Percentiles rank a stretch among this genome's conserved stretches.
Evolutionary conservation across 306 rosid species (phyloP).

Genomic region (Acacia confusa): DNA sequence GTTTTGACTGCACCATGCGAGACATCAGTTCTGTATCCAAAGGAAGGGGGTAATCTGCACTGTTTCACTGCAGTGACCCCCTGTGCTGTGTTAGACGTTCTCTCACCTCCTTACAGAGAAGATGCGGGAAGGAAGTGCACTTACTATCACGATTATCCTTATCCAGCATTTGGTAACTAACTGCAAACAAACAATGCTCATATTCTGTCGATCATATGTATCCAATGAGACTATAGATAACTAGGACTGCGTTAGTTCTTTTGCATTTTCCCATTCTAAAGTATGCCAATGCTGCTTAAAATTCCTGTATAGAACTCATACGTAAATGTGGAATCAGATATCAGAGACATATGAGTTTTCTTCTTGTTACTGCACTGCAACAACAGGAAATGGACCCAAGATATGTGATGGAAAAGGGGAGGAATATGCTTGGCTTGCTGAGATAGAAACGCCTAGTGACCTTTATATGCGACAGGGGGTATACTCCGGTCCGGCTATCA

Average conservation of each 20-base stretch:
- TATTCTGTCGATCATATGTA: neutral
- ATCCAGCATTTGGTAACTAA: slow-evolving; percentile 67
- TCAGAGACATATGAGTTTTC: slow-evolving; percentile 19
- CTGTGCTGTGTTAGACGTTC: slow-evolving; percentile 87
- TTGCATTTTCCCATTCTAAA: neutral
- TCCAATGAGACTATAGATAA: neutral
- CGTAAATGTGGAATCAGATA: neutral
- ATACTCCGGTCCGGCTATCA: slow-evolving; percentile 76
- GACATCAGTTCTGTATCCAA: slow-evolving; percentile 78
- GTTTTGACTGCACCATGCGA: slow-evolving; percentile 72
- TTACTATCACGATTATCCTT: slow-evolving; percentile 80
- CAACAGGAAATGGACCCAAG: slow-evolving; percentile 42
- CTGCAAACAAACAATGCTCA: neutral
- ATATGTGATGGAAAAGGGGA: slow-evolving; percentile 55
- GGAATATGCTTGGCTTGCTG: slow-evolving; percentile 89
- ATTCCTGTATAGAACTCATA: neutral
- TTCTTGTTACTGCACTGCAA: slow-evolving; percentile 38
- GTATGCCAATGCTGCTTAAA: neutral
- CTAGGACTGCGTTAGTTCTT: slow-evolving; percentile 1
- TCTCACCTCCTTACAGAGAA: slow-evolving; percentile 81
- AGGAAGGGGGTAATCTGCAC: slow-evolving; percentile 82
- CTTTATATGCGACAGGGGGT: slow-evolving; percentile 75
- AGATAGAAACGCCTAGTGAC: slow-evolving; percentile 63
- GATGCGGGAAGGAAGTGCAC: slow-evolving; percentile 83
- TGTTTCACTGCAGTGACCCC: slow-evolving; percentile 86